Evolutionary conservation across 148 eudicot species (phyloP), one percentile per base, ranked within the genome.

Genomic region (Amaranthus palmeri): DNA sequence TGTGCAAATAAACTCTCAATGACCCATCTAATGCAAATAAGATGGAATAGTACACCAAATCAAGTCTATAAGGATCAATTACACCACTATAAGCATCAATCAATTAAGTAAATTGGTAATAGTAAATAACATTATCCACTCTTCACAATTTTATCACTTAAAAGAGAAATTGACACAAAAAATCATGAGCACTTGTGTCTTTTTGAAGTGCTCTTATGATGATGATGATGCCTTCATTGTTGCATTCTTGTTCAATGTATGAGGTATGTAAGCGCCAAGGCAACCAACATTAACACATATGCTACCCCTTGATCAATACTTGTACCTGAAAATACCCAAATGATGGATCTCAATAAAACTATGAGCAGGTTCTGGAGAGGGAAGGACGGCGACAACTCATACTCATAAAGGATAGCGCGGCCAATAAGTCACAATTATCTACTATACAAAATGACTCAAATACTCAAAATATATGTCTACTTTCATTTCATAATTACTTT

Each of bases 261-360:
- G 78, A 86, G 85, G 55, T 86, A 86, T 12, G 89, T 86, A 71
- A 86, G 74, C 57, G 68, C 87, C 85, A 86, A 80, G 12, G 89
- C 89, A 40, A 86, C 83, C 71, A 86, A 68, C 89, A 86, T 86
- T 57, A 86, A 76, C 41, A 69, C 75, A 48, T 83, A 86, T 7
- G 89, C 89, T 62, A 86, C 72, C 76, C 85, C 86, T 77, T 86
- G 89, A 80, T 86, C 89, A 50, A 86, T 83, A 7, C 82, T 63
- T 72, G 89, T 83, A 54, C 89, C 89, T 86, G 85, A 72, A 74
- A 67, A 25, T 14, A 58, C 8, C 0, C 43, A 50, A 59, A 50
- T 11, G 15, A 56, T 9, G 10, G 18, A 64, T 25, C 36, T 25
- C 36, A 25, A 25, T 25, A 25, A 25, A 25, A 25, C 36, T 25